Evolutionary conservation across 495 filamentous ascomycete species (phyloP).

Genomic region (Penicillium turbatum): DNA sequence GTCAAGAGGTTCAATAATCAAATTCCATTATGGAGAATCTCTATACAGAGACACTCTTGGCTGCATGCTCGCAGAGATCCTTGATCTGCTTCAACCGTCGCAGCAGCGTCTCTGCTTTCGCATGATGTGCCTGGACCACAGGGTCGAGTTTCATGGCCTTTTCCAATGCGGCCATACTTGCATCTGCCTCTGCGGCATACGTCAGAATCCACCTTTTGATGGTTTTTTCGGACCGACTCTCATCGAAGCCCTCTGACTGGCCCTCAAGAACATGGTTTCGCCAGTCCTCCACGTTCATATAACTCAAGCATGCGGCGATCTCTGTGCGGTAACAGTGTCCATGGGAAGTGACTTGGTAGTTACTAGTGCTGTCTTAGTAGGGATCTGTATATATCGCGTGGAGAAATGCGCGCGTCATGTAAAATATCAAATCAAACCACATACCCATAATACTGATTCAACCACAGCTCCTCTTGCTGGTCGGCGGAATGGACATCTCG

Average conservation of each 20-base stretch:
- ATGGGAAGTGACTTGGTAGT: conserved; percentile 58
- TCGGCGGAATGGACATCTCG: conserved; percentile 38
- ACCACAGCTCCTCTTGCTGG: conserved; percentile 49
- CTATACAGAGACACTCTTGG: conserved; percentile 21
- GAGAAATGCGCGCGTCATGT: conserved; percentile 1
- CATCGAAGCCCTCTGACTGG: conserved; percentile 31
- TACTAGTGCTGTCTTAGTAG: conserved; percentile 31
- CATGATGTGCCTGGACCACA: conserved; percentile 16
- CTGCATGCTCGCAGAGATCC: conserved; percentile 33
- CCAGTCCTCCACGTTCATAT: conserved; percentile 45
- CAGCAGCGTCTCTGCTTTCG: conserved; percentile 35
- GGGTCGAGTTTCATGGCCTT: conserved; percentile 23
- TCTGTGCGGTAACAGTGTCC: conserved; percentile 69
- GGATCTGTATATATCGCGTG: conserved; percentile 4
- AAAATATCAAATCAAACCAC: conserved; percentile 12
- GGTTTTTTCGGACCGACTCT: conserved; percentile 28
- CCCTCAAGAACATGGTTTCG: conserved; percentile 43
- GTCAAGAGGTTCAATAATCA: conserved; percentile 1
- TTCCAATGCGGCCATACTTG: conserved; percentile 31
- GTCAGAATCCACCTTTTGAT: conserved; percentile 39
- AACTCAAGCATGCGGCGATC: conserved; percentile 56
- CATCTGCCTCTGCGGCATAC: conserved; percentile 37
- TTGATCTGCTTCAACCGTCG: conserved; percentile 52
- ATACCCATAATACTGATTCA: conserved; percentile 59
- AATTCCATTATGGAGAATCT: background rate